Evolutionary conservation across 2,329 filamentous ascomycete genomes (phyloP), one percentile per base, ranked within the genome.

Genomic region (Ramularia endophylla): DNA sequence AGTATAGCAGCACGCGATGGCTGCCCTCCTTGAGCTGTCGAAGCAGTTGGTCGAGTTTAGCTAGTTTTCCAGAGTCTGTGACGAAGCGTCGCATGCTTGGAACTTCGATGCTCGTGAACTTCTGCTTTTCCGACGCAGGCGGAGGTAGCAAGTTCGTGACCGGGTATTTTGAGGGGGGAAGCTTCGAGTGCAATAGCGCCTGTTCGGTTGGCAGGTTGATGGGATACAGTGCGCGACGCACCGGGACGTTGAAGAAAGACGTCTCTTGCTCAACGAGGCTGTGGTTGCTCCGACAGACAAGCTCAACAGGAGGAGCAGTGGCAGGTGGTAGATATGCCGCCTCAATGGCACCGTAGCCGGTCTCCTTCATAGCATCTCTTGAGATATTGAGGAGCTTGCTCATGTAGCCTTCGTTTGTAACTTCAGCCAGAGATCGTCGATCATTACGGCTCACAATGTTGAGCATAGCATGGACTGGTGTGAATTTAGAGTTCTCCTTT

Each of bases 21-120:
- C 85, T 85, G 49, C 85, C 86, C 48, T 87, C 84, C 74, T 97
- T 98, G 58, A 98, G 81, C 63, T 88, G 78, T 62, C 85, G 85
- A 11, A 98, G 75, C 13, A 98, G 73, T 52, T 86, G 75, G 62
- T 98, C 92, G 37, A 98, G 73, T 60, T 88, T 87, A 34, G 88
- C 89, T 46, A 98, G 78, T 70, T 98, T 98, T 60, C 92, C 92
- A 39, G 88, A 95, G 66, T 97, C 92, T 2, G 90, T 97, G 44
- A 98, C 92, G 60, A 98, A 98, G 54, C 89, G 87, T 36, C 81
- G 84, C 92, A 98, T 98, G 8, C 89, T 95, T 0, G 92, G 92
- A 25, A 95, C 89, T 37, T 83, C 77, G 49, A 98, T 94, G 61
- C 90, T 85, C 37, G 85, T 95, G 66, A 89, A 97, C 17, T 85